Evolutionary conservation across 2,329 filamentous ascomycete genomes (phyloP), one percentile per base, ranked within the genome.

Genomic region (Epichloe brachyelytri): DNA sequence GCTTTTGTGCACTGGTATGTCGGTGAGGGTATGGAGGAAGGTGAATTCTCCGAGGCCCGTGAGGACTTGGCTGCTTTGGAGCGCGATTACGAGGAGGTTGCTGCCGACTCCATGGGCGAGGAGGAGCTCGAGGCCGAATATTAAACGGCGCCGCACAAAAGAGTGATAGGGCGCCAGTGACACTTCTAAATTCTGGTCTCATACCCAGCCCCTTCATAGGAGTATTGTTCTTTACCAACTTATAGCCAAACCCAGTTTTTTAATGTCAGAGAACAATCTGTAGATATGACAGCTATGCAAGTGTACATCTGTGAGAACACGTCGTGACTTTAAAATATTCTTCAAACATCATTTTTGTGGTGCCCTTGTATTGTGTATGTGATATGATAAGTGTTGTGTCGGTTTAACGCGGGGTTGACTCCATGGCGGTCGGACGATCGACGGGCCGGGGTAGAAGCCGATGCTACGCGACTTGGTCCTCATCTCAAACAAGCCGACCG

Each of bases 1-100:
- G 93, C 93, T 56, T 98, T 98, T 75, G 93, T 98, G 59, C 93
- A 98, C 77, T 98, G 93, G 93, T 98, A 97, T 66, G 93, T 98
- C 68, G 93, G 93, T 77, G 93, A 97, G 80, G 93, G 93, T 83
- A 98, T 98, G 93, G 93, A 98, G 80, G 93, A 98, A 74, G 93
- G 93, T 73, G 93, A 98, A 75, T 98, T 98, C 82, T 95, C 88
- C 52, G 93, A 98, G 79, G 93, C 93, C 58, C 90, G 93, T 71
- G 93, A 98, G 77, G 93, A 98, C 76, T 77, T 98, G 71, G 93
- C 93, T 70, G 93, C 93, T 62, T 81, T 98, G 57, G 93, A 98
- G 82, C 85, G 90, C 62, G 91, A 98, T 71, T 98, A 98, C 76
- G 91, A 96, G 76, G 93, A 98, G 76, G 93, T 97, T 67, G 91